Conservation (phyloP, 2,329 filamentous ascomycete genomes). For the Hypoxylon rubiginosum region DNA sequence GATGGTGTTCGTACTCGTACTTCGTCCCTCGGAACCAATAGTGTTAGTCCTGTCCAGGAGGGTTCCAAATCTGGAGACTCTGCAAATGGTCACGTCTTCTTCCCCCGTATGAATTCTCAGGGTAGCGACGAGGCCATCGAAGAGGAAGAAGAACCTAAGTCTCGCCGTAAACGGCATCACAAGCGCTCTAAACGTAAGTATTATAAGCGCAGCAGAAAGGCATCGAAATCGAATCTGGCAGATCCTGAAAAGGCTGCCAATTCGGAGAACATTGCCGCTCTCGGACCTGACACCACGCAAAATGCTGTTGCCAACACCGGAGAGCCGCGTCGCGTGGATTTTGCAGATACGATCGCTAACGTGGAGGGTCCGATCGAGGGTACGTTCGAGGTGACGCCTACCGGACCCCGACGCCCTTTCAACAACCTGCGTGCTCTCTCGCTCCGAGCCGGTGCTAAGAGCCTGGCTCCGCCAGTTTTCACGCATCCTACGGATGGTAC, state of each 20-base stretch:
- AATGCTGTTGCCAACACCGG: slow-evolving; percentile 46
- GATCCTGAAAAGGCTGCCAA: slow-evolving; percentile 39
- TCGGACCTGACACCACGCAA: slow-evolving; percentile 40
- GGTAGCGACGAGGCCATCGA: slow-evolving; percentile 61
- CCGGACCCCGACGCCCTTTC: slow-evolving; percentile 61
- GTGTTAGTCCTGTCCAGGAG: slow-evolving; percentile 53
- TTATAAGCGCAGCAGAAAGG: slow-evolving; percentile 54
- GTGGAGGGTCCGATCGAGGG: slow-evolving; percentile 48
- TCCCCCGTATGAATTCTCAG: slow-evolving; percentile 56
- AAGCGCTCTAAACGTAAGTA: slow-evolving; percentile 48
- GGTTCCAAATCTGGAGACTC: slow-evolving; percentile 57
- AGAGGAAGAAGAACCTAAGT: slow-evolving; percentile 59
- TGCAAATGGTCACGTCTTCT: slow-evolving; percentile 52
- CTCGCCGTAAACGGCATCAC: slow-evolving; percentile 51
- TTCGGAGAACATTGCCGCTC: slow-evolving; percentile 52
- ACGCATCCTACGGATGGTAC: slow-evolving; percentile 58
- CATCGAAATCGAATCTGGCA: slow-evolving; percentile 28
- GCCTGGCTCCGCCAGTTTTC: slow-evolving; percentile 80
- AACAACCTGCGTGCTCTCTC: slow-evolving; percentile 70
- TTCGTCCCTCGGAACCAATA: slow-evolving; percentile 59
- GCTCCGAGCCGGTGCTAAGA: slow-evolving; percentile 73
- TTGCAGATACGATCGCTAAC: slow-evolving; percentile 56
- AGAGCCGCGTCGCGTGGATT: slow-evolving; percentile 70
- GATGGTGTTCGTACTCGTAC: slow-evolving; percentile 54
- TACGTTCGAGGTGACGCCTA: slow-evolving; percentile 46